Percentiles rank a stretch among this genome's conserved stretches.
phyloP scores from a whole-genome alignment of 2,329 filamentous ascomycete species.

The Phoma herbarum region DNA sequence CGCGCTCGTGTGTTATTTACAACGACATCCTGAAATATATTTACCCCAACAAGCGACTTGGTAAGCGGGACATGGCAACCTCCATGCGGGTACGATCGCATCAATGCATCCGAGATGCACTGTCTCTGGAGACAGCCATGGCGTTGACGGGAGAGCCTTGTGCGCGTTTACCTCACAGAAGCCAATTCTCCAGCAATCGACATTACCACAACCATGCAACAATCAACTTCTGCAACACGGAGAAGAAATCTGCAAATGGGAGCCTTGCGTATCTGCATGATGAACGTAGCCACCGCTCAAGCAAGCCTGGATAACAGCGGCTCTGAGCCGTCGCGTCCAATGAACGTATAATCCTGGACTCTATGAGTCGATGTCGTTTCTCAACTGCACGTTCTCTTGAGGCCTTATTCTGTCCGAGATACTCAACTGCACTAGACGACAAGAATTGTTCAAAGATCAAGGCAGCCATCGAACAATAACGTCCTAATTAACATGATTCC shows the following conservation, averaged over 20 bases:
- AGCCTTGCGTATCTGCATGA: too few relatives aligned
- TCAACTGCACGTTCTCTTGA: too few relatives aligned
- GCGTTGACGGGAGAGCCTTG: not conserved
- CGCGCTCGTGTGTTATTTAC: not conserved
- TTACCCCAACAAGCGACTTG: not conserved
- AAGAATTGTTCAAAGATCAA: not conserved
- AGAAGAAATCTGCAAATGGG: too few relatives aligned
- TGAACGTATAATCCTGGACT: not conserved
- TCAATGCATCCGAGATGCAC: not conserved
- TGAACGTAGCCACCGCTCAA: too few relatives aligned
- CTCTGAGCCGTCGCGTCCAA: too few relatives aligned
- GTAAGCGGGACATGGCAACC: not conserved
- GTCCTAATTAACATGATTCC: not conserved
- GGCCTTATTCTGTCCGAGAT: too few relatives aligned
- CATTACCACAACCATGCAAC: not conserved
- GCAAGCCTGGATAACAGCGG: too few relatives aligned
- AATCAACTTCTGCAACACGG: too few relatives aligned
- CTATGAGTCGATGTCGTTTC: too few relatives aligned
- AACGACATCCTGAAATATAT: not conserved
- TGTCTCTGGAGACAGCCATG: not conserved
- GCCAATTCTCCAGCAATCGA: not conserved
- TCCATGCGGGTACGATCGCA: not conserved
- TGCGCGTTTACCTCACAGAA: not conserved
- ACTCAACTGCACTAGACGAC: too few relatives aligned
- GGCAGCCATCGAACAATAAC: not conserved